phyloP scores from a whole-genome alignment of 805 yeast genomes.

The Ogataea naganishii region DNA sequence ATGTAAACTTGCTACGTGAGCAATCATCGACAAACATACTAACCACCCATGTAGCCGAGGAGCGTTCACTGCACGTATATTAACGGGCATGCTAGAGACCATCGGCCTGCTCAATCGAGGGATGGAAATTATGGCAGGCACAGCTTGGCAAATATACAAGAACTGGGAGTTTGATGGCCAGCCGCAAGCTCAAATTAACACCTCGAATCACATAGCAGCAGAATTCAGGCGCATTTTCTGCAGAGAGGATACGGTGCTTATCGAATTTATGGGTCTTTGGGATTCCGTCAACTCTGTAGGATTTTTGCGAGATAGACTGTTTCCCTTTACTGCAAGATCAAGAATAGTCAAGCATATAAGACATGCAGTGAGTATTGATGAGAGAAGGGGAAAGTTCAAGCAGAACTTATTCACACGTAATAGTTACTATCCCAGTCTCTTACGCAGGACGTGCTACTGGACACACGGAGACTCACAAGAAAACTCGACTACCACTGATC shows the following conservation, averaged over 20 bases:
- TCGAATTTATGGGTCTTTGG: conserved; percentile 59
- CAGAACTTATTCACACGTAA: conserved; percentile 44
- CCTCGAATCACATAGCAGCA: conserved; percentile 34
- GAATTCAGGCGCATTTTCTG: conserved; percentile 51
- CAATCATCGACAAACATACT: too few species aligned
- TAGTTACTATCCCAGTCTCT: conserved; percentile 24
- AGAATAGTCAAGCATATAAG: conserved; percentile 48
- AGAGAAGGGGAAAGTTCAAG: conserved; percentile 54
- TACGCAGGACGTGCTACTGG: conserved; percentile 3
- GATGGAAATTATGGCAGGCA: conserved; percentile 42
- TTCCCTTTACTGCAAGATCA: conserved; percentile 47
- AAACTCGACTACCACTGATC: too few species aligned
- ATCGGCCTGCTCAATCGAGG: conserved; percentile 55
- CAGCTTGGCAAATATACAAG: conserved; percentile 57
- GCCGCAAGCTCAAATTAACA: conserved; percentile 26
- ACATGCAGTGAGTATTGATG: conserved; percentile 63
- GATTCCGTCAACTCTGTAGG: conserved; percentile 68
- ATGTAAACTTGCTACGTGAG: conserved; percentile 1
- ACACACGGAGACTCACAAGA: too few species aligned
- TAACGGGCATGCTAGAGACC: conserved; percentile 56
- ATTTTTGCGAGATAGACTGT: conserved; percentile 43
- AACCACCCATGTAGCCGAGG: conserved; percentile 35
- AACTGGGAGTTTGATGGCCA: conserved; percentile 57
- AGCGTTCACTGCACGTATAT: conserved; percentile 54
- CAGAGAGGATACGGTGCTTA: conserved; percentile 28